These are phyloP conservation scores for Auriscalpium microsporum DNA, from an alignment of 768 basidiomycete species.

Conservation along the genomic window DNA sequence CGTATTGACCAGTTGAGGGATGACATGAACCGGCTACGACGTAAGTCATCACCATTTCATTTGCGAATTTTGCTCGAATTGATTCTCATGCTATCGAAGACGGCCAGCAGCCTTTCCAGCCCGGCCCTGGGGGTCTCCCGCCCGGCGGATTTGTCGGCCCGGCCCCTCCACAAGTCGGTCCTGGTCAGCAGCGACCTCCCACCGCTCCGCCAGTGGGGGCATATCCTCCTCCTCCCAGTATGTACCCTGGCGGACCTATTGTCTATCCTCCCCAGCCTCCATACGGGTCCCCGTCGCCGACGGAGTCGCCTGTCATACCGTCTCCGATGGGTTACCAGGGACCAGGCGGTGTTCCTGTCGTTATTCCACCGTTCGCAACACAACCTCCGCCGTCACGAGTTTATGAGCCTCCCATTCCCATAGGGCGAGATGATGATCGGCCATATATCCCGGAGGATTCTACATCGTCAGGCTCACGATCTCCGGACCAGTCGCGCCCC, in stretches of 20 bases:
- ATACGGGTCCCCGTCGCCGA: conserved; percentile 3
- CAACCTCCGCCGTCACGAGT: neutral
- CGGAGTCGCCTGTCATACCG: conserved; percentile 6
- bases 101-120: no score
- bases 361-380: neutral
- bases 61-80: no score
- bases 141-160: no score
- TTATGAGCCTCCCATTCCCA: conserved; percentile 8
- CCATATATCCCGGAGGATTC: conserved; percentile 4
- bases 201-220: neutral
- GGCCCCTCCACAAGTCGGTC: no score
- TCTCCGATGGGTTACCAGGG: conserved; percentile 1
- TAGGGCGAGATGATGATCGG: neutral
- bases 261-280: neutral
- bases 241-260: neutral
- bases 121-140: neutral
- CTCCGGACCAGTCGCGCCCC: neutral
- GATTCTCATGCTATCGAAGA: no score
- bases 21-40: conserved; percentile 36
- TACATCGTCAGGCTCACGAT: neutral
- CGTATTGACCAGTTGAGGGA: conserved; percentile 44
- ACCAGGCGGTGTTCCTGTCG: neutral
- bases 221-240: neutral
- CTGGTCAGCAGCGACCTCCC: neutral
- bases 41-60: neutral